Evolutionary conservation across 208 protist genomes (phyloP).

Genomic region (Wallacemonas sp.): DNA sequence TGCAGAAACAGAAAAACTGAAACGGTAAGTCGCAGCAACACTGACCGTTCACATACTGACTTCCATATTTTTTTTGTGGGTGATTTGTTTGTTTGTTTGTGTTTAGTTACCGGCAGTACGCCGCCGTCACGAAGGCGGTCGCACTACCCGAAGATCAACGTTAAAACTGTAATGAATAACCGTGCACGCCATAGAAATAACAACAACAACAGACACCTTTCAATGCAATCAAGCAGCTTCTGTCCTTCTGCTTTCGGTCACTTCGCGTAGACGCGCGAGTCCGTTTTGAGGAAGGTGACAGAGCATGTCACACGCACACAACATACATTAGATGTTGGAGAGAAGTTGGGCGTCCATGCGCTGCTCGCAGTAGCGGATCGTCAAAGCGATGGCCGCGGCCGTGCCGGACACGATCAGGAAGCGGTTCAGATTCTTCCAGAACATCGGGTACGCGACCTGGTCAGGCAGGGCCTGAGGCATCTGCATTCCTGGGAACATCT

Average conservation of each 20-base stretch:
- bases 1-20: too few species aligned
- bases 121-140: too few species aligned
- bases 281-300: too few species aligned
- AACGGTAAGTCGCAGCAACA: too few species aligned
- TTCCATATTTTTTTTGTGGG: too few species aligned
- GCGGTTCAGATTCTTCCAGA: constrained; percentile 75
- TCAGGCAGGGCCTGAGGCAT: constrained; percentile 71
- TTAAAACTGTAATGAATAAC: constrained; percentile 11
- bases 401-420: constrained; percentile 54
- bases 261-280: too few species aligned
- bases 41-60: too few species aligned
- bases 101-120: too few species aligned
- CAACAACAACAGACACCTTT: constrained; percentile 9
- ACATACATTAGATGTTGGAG: constrained; percentile 56
- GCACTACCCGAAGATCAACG: too few species aligned
- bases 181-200: background rate
- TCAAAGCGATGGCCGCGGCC: constrained; percentile 45
- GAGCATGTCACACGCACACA: too few species aligned
- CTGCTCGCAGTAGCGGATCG: constrained; percentile 69
- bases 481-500: constrained; percentile 81
- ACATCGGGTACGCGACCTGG: constrained; percentile 60
- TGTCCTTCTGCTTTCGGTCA: too few species aligned
- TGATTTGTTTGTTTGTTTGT: too few species aligned
- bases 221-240: background rate
- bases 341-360: constrained; percentile 59